Base-by-base conservation (phyloP, 1,139 yeast genomes). In the Debaryomyces coudertii region DNA sequence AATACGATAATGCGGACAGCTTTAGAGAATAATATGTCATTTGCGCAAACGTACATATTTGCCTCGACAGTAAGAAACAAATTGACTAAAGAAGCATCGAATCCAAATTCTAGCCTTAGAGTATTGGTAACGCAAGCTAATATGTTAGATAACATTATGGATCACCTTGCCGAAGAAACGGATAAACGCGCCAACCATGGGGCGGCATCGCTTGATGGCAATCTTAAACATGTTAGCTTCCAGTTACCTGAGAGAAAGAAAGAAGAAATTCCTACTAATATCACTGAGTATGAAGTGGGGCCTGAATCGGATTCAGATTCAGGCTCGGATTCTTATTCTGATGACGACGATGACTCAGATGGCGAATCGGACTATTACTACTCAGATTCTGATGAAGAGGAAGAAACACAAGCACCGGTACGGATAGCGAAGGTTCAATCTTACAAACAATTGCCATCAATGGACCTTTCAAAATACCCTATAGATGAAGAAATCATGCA, bases 41-140 rank as follows among this genome's bases (percentile, higher is more conserved):
- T 77, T 57, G 73, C 82, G n/a, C 80, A 82, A 56, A 76, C 88
- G 7, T 85, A 84, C 62, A 63, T 80, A 25, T 74, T 87, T 48
- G 92, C 93, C 28, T 77, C 86, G 36, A 80, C 76, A 58, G 95
- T 87, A 11, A 80, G 89, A 60, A 59, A 77, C 34, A 87, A 85
- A 68, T 77, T 87, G 30, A 80, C 89, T 34, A 74, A 66, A 48
- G 90, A 85, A 60, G 92, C 92, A 3, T 62, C 79, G 29, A 76
- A 77, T 51, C 77, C 79, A 7, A 87, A 83, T 53, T 80, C 85
- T 36, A 70, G 82, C 49, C 71, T 87, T 45, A 73, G 90, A 49
- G 68, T 74, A 41, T 73, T 87, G 40, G 92, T 87, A 2, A 77
- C 83, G 28, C 95, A 87, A 64, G 93, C 95, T 15, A 87, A 87